Evolutionary conservation across 345 rosid species (phyloP), one percentile per base, ranked within the genome.

Genomic region (Combretum micranthum): DNA sequence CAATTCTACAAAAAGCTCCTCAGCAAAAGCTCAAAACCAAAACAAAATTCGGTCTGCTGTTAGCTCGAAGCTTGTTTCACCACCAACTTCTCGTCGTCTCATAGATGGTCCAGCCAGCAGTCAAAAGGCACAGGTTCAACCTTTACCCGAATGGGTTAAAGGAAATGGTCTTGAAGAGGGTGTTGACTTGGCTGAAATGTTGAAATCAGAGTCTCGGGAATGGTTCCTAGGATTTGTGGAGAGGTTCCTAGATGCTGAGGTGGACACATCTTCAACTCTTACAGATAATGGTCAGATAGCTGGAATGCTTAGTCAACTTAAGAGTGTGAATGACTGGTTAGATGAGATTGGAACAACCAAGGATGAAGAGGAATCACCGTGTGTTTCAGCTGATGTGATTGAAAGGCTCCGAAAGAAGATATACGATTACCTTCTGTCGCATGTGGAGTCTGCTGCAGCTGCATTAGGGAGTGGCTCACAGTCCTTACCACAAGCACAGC

Each of bases 151-250:
- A 59, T 93, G 99, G 99, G 75, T 62, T 47, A 83, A 73, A 64
- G 96, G 99, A 15, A 57, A 62, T 2, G 78, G 96, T 54, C 79
- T 89, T 2, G 77, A 72, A 7, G 92, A 89, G 68, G 78, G 86
- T 13, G 84, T 77, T 26, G 96, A 89, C 76, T 70, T 93, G 55
- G 87, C 89, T 0, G 88, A 81, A 62, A 77, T 75, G 88, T 63
- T 93, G 59, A 83, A 56, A 66, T 71, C 69, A 81, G 90, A 89
- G 44, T 87, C 92, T 11, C 94, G 77, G 69, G 94, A 85, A 56
- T 93, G 99, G 99, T 93, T 93, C 75, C 54, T 93, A 69, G 83
- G 88, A 49, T 93, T 80, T 25, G 91, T 93, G 47, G 97, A 93
- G 74, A 83, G 74, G 50, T 89, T 93, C 83, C 78, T 93, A 67